Base-by-base conservation (phyloP, 1,139 yeast species). In the Taphrina confusa region DNA sequence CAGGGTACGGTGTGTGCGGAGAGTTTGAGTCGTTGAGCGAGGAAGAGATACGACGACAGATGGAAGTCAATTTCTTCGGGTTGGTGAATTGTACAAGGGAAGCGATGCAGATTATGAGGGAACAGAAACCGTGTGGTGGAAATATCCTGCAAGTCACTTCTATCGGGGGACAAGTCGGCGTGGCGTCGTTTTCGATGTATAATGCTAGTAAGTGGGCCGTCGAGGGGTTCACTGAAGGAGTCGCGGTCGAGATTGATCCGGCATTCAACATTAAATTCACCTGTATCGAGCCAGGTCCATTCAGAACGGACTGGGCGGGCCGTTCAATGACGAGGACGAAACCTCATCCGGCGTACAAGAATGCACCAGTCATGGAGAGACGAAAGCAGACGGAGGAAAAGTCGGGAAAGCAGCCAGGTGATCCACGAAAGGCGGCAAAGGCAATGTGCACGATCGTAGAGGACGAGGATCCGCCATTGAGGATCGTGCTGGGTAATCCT, bases 1-100 rank as follows among this genome's bases (percentile, higher is more conserved):
- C 62, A 14, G 60, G 60, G 22, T 54, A 54, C 40, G 59, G 59
- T 33, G 52, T 54, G 23, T 46, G 39, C 31, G 59, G 59, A 18
- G 59, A 54, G 34, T 54, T 54, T n/a, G 59, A 54, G 40, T 39
- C 49, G 12, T 36, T 39, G 14, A 20, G 23, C 8, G 39, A 39
- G 11, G 40, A 51, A 25, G 57, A 51, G 30, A 51, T 51, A 27
- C 36, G 44, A 30, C 28, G 25, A 12, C 59, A 54, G 49, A 54
- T 54, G 59, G 44, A 54, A 9, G 59, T 54, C 31, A 54, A 54
- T 40, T 54, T 54, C 34, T 54, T 46, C 52, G 59, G 59, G 12
- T 20, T 27, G 30, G 16, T 44, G 22, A 28, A 44, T 23, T 36
- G 47, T 28, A 54, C 59, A 5, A 28, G 49, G 14, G 50, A 54